These are phyloP conservation scores for Trichoderma oligosporum DNA, from an alignment of 2,329 filamentous ascomycete genomes.

Conservation along the genomic window DNA sequence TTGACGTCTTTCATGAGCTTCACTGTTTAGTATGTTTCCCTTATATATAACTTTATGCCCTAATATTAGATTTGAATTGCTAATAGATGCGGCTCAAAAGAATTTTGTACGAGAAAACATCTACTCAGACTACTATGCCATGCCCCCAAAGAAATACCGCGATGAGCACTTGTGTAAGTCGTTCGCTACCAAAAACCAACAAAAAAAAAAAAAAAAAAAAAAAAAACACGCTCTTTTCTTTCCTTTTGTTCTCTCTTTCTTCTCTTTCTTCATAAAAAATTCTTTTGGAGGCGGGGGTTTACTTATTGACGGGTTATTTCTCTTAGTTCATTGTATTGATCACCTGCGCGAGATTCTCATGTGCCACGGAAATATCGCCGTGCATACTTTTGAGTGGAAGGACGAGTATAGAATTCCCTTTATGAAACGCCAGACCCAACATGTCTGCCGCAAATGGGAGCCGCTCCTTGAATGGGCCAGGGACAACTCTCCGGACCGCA, in stretches of 20 bases:
- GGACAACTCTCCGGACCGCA: neutral
- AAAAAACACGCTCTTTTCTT: no score
- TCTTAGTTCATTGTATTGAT: slow-evolving; percentile 19
- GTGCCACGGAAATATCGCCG: slow-evolving; percentile 18
- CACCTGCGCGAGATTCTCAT: slow-evolving; percentile 18
- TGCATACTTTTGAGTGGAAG: slow-evolving; percentile 18
- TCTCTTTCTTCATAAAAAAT: no score
- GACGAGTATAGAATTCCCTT: slow-evolving; percentile 14
- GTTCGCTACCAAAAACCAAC: no score
- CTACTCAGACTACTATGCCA: neutral
- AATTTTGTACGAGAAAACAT: neutral
- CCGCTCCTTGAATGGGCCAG: neutral
- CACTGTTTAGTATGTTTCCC: neutral
- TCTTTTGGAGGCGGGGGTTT: neutral
- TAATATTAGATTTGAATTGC: no score
- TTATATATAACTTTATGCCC: no score
- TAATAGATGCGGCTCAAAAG: neutral
- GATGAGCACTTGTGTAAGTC: no score
- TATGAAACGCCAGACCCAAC: slow-evolving; percentile 3
- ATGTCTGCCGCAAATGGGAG: slow-evolving; percentile 20
- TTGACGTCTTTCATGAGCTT: neutral
- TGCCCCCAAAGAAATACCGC: neutral
- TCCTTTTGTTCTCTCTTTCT: no score
- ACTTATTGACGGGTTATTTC: neutral
- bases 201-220: no score